These are phyloP conservation scores for Candida easanensis DNA, from an alignment of 805 yeast genomes.

Conservation along the genomic window DNA sequence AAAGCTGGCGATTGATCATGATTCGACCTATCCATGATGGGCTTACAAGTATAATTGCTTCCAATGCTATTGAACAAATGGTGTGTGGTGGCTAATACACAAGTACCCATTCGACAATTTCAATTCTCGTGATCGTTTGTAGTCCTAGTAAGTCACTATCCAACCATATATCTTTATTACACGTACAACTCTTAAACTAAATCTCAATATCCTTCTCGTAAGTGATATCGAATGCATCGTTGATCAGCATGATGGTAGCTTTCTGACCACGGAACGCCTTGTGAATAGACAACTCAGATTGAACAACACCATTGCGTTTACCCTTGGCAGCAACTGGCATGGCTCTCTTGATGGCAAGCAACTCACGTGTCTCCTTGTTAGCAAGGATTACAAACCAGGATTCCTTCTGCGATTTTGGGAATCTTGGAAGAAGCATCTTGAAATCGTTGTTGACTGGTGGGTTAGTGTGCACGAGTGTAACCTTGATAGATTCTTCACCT, in stretches of 20 bases:
- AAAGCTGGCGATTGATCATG: too few species aligned
- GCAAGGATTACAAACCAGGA: slow-evolving; percentile 81
- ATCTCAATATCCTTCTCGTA: slow-evolving; percentile 33
- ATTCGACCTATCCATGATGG: too few species aligned
- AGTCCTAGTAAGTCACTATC: too few species aligned
- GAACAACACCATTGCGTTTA: slow-evolving; percentile 28
- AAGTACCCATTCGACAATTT: too few species aligned
- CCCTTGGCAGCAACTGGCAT: slow-evolving; percentile 46
- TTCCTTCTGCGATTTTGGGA: slow-evolving; percentile 89
- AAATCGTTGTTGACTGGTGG: slow-evolving; percentile 49
- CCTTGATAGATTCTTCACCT: slow-evolving; percentile 33
- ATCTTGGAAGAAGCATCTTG: slow-evolving; percentile 71
- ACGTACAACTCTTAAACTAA: too few species aligned
- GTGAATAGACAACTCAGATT: slow-evolving; percentile 48
- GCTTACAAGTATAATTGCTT: too few species aligned
- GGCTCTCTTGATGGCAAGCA: slow-evolving; percentile 70
- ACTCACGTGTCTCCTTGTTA: slow-evolving; percentile 47
- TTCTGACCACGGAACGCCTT: slow-evolving; percentile 44
- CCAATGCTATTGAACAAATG: too few species aligned
- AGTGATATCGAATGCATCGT: slow-evolving; percentile 62
- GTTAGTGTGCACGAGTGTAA: slow-evolving; percentile 55
- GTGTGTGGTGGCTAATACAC: too few species aligned
- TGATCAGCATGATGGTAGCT: slow-evolving; percentile 49
- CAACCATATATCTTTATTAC: too few species aligned
- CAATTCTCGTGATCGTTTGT: too few species aligned